These are phyloP conservation scores for Flaveria bidentis DNA, from an alignment of 129 eudicot genomes.

Conservation along the genomic window DNA sequence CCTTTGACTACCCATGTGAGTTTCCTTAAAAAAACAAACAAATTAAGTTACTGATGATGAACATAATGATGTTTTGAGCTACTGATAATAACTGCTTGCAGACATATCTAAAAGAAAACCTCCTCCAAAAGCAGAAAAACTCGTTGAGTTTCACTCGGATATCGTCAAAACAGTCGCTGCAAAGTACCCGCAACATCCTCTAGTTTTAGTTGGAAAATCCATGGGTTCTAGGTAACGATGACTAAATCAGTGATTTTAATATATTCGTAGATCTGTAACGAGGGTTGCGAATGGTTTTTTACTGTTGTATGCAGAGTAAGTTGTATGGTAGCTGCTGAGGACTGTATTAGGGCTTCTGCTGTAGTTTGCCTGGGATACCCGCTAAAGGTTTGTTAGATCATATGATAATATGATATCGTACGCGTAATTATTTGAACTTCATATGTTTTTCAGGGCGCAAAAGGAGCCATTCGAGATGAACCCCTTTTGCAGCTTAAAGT, in stretches of 20 bases:
- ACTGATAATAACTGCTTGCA: slow-evolving; percentile 30
- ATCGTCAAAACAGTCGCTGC: slow-evolving; percentile 48
- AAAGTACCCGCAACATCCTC: slow-evolving; percentile 71
- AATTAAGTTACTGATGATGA: neutral
- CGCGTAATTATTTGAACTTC: neutral
- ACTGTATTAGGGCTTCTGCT: slow-evolving; percentile 55
- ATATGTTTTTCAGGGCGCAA: slow-evolving; percentile 52
- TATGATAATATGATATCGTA: neutral
- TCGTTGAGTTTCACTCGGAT: slow-evolving; percentile 73
- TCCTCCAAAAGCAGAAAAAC: slow-evolving; percentile 86
- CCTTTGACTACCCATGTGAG: slow-evolving; percentile 92
- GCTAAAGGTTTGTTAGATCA: slow-evolving; percentile 54
- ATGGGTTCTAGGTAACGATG: slow-evolving; percentile 84
- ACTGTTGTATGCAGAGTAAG: slow-evolving; percentile 54
- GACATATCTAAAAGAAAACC: slow-evolving; percentile 62
- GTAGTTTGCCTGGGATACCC: slow-evolving; percentile 89
- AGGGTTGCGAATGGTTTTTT: neutral
- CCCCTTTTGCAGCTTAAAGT: slow-evolving; percentile 62
- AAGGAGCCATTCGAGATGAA: slow-evolving; percentile 73
- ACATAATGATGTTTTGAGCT: neutral
- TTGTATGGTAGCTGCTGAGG: slow-evolving; percentile 79
- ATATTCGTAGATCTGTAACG: neutral
- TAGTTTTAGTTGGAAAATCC: slow-evolving; percentile 79
- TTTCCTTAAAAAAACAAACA: neutral
- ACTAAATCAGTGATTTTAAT: neutral